phyloP scores from a whole-genome alignment of 208 protist genomes.

The Crithidia sp. region DNA sequence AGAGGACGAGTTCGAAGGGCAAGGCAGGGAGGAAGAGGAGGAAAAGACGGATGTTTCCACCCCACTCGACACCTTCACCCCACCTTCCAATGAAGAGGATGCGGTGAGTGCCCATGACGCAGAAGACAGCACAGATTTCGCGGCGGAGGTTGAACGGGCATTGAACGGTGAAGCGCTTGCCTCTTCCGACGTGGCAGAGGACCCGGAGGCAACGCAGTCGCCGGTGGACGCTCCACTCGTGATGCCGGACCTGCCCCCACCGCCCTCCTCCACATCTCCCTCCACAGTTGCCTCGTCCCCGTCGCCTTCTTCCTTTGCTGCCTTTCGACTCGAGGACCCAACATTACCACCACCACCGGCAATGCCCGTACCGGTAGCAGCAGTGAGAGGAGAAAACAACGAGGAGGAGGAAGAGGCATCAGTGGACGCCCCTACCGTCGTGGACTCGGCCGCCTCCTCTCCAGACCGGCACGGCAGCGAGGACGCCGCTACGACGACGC shows the following conservation, averaged over 20 bases:
- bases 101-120: not conserved
- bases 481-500: not conserved
- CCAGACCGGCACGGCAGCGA: not conserved
- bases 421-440: constrained; percentile 10
- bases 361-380: not conserved
- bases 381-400: constrained; percentile 3
- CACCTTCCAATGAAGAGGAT: not conserved
- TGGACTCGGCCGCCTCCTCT: constrained; percentile 2
- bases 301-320: not conserved
- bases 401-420: not conserved
- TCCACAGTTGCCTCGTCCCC: not conserved
- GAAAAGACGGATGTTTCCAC: not conserved
- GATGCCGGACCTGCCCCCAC: constrained; percentile 8
- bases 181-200: not conserved
- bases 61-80: not conserved
- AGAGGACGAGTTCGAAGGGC: not conserved
- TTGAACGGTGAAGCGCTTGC: too few relatives aligned
- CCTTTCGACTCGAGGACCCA: too few relatives aligned
- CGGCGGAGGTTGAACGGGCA: too few relatives aligned
- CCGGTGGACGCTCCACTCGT: constrained; percentile 27
- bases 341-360: not conserved
- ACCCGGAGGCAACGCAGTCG: not conserved
- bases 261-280: constrained; percentile 18
- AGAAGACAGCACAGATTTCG: not conserved
- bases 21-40: not conserved